A percentile compares a stretch with the other conserved stretches of the same genome.
phyloP scores from a whole-genome alignment of 2,329 filamentous ascomycete species.

The Pseudocercospora musae region DNA sequence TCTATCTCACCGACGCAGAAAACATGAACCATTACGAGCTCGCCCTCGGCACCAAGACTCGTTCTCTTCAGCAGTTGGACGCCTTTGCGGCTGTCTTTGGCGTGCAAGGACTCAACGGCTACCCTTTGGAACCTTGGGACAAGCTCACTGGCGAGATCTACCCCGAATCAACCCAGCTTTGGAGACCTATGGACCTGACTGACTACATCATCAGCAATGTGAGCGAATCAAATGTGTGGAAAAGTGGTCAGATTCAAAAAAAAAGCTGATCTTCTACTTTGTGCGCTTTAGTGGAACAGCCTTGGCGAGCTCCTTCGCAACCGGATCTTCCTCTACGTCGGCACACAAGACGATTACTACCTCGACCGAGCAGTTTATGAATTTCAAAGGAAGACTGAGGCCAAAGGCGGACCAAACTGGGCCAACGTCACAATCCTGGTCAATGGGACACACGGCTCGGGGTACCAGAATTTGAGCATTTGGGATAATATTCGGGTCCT shows the following conservation, averaged over 20 bases:
- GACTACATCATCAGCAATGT: constrained; percentile 34
- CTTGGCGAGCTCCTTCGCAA: constrained; percentile 34
- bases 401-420: constrained; percentile 35
- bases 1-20: constrained; percentile 21
- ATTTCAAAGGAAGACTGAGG: constrained; percentile 36
- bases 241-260: not conserved
- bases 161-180: constrained; percentile 35
- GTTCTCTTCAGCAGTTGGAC: constrained; percentile 38
- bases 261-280: not conserved
- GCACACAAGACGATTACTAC: constrained; percentile 36
- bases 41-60: constrained; percentile 36
- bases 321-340: constrained; percentile 39
- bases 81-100: constrained; percentile 40
- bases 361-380: constrained; percentile 37
- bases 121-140: constrained; percentile 40
- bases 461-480: constrained; percentile 32
- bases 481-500: constrained; percentile 38
- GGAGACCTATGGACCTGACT: constrained; percentile 38
- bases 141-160: constrained; percentile 41
- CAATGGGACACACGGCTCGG: constrained; percentile 34
- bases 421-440: constrained; percentile 38
- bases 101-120: constrained; percentile 37
- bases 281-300: constrained; percentile 17
- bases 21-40: constrained; percentile 36
- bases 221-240: not conserved